Percentiles rank a stretch among this genome's conserved stretches.
Conservation (phyloP, 257 asterid species). For the Capsicum rhomboideum region DNA sequence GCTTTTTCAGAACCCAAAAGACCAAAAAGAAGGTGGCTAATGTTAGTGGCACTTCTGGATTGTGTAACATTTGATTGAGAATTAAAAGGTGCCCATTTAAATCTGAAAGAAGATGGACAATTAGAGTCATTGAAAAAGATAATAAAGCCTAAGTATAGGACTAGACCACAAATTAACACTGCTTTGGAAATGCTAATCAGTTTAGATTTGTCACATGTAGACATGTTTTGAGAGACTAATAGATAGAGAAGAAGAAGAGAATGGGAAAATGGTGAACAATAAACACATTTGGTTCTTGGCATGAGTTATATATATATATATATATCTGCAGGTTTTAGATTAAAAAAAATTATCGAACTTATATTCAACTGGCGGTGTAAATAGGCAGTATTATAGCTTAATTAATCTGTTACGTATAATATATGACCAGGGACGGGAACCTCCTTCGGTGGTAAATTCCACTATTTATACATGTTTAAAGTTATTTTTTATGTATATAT, state of each 20-base stretch:
- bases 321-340: neutral
- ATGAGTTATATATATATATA: neutral
- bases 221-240: neutral
- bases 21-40: slow-evolving; percentile 31
- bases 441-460: too few species aligned
- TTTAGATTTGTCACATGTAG: neutral
- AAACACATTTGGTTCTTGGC: neutral
- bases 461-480: too few species aligned
- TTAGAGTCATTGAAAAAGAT: neutral
- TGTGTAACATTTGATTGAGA: neutral
- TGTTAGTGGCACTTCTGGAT: slow-evolving; percentile 12
- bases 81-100: neutral
- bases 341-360: neutral
- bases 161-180: neutral
- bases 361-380: neutral
- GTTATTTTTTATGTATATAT: too few species aligned
- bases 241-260: neutral
- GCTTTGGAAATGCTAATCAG: neutral
- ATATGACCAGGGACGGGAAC: too few species aligned
- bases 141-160: neutral
- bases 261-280: neutral
- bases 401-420: too few species aligned
- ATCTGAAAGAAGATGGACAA: neutral
- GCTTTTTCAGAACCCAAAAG: slow-evolving; percentile 27
- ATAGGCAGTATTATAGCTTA: neutral